Evolutionary conservation across 306 rosid genomes (phyloP).

Genomic region (Comarum palustre): DNA sequence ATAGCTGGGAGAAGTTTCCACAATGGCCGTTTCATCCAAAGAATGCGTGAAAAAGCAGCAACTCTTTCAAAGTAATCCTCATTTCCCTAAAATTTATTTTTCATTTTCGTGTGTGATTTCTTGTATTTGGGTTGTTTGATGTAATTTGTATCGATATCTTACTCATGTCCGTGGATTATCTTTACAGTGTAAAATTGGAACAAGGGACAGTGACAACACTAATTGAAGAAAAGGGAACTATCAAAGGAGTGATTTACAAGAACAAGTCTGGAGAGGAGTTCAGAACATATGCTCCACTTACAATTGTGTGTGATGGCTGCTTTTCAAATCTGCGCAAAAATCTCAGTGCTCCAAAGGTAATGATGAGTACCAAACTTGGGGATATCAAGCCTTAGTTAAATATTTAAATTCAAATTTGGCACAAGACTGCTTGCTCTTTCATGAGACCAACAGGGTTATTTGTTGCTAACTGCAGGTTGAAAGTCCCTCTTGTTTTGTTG

Average conservation of each 20-base stretch:
- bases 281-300: constrained; percentile 40
- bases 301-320: constrained; percentile 60
- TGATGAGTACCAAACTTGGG: not conserved
- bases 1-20: constrained; percentile 61
- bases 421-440: not conserved
- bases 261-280: constrained; percentile 12
- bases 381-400: not conserved
- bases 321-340: constrained; percentile 52
- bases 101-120: not conserved
- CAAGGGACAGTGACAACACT: constrained; percentile 25
- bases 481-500: constrained; percentile 60
- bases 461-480: constrained; percentile 25
- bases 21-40: constrained; percentile 58
- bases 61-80: constrained; percentile 40
- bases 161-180: not conserved
- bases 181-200: constrained; percentile 19
- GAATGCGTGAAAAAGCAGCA: constrained; percentile 49
- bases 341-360: constrained; percentile 51
- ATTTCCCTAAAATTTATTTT: not conserved
- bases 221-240: constrained; percentile 10
- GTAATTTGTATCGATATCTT: not conserved
- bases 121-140: not conserved
- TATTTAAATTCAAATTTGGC: not conserved
- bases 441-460: not conserved
- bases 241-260: constrained; percentile 28